Evolutionary conservation across 2,329 filamentous ascomycete species (phyloP), one percentile per base, ranked within the genome.

Genomic region (Phyllosticta citribraziliensis): DNA sequence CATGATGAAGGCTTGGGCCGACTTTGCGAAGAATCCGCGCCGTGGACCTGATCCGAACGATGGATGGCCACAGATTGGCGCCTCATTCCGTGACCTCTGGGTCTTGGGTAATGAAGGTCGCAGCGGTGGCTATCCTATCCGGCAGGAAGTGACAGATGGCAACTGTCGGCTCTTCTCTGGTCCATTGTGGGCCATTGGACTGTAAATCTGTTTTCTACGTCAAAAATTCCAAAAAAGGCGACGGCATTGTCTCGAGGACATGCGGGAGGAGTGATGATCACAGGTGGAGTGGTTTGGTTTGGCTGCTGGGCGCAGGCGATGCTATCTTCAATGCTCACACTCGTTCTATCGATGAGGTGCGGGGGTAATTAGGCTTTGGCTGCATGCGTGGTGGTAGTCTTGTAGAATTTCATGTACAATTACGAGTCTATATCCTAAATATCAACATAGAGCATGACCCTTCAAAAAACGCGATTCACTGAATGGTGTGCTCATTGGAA

Each of bases 1-100:
- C 40, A 61, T 63, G 57, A 52, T 55, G 27, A n/a, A 25, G 5
- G 52, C 35, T 5, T 63, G 61, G 61, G 57, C 57, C 33, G 56
- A 61, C 14, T 63, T 63, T 53, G 61, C 61, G 27, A 63, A 57
- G 35, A 53, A 51, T 58, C 52, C 56, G 14, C 40, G 40, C 3
- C 4, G 14, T n/a, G 40, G 40, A n/a, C 40, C 40, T 8, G 40
- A 17, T n/a, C 14, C 40, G 14, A 8, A 47, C 1, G 2, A 47
- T n/a, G 40, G 40, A n/a, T 47, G 40, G 40, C 40, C 40, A 2
- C 40, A n/a, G 17, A 47, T n/a, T n/a, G 40, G 40, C 14, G 17
- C 40, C n/a, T 47, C 40, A 14, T 47, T 47, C 14, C 14, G 40
- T 47, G 40, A 47, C 6, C 17, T 47, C 14, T 47, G 40, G 40